Conservation (phyloP, 352 stramenopile species). For the Globisporangium mamillatum region DNA sequence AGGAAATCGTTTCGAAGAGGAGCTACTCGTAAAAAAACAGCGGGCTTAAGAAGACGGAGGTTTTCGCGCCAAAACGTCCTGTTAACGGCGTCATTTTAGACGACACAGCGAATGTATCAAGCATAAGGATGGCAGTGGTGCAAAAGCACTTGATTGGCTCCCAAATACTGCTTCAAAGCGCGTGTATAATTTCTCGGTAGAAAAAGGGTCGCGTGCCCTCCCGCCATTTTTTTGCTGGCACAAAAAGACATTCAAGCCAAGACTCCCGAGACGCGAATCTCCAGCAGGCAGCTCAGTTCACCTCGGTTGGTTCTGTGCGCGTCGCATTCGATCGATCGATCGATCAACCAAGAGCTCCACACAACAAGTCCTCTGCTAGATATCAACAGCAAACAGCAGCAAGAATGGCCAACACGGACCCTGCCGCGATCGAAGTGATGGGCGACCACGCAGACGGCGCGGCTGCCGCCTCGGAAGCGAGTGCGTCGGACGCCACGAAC, state of each 20-base stretch:
- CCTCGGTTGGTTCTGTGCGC: not conserved
- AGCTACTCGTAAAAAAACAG: not conserved
- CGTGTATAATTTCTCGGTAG: not conserved
- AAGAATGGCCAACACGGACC: constrained; percentile 17
- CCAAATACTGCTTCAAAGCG: not conserved
- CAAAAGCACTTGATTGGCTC: not conserved
- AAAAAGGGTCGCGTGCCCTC: not conserved
- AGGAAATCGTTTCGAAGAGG: not conserved
- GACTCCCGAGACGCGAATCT: not conserved
- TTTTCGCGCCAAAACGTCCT: not conserved
- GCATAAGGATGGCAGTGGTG: not conserved
- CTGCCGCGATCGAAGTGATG: not conserved
- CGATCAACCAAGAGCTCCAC: not conserved
- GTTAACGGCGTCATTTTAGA: not conserved
- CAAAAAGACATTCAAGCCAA: constrained; percentile 1
- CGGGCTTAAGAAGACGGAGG: too few relatives aligned
- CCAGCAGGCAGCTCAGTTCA: not conserved
- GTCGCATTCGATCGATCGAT: not conserved
- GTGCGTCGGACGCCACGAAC: constrained; percentile 23
- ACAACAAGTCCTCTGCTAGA: not conserved
- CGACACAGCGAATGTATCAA: not conserved
- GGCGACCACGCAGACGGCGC: not conserved
- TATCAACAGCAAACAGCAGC: not conserved
- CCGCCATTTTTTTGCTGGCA: constrained; percentile 2
- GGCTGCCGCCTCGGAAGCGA: constrained; percentile 6